Percentiles rank a stretch among this genome's conserved stretches.
phyloP scores from a whole-genome alignment of 257 asterid species.

The Cordia subcordata region DNA sequence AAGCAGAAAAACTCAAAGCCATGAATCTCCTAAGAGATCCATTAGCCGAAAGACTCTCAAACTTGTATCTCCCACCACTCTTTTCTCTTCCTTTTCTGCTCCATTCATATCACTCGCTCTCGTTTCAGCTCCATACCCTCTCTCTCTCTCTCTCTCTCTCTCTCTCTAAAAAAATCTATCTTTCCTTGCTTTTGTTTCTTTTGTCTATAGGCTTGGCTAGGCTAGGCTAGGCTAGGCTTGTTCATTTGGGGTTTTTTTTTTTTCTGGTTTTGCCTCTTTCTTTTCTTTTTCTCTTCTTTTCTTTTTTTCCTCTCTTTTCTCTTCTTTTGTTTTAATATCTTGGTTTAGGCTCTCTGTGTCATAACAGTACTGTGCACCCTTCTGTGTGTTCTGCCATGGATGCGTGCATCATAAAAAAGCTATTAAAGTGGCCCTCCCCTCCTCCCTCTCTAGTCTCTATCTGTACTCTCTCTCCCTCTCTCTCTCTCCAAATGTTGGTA shows the following conservation, averaged over 20 bases:
- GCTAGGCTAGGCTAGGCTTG: not conserved
- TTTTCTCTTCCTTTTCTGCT: constrained; percentile 22
- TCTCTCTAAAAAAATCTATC: not conserved
- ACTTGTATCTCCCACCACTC: constrained; percentile 16
- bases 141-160: constrained; percentile 3
- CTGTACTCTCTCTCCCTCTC: constrained; percentile 1
- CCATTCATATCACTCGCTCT: constrained; percentile 14
- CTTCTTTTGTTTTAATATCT: not conserved
- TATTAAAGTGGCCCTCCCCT: constrained; percentile 30
- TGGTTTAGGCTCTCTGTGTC: constrained; percentile 10
- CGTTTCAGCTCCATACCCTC: constrained; percentile 18
- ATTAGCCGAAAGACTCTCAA: constrained; percentile 15
- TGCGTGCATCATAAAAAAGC: constrained; percentile 42
- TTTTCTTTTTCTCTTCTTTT: not conserved
- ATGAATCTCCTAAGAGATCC: constrained; percentile 20
- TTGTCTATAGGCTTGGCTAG: not conserved
- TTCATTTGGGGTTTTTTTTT: not conserved
- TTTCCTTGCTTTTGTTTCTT: not conserved
- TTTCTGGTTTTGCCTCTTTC: not conserved
- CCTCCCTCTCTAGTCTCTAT: constrained; percentile 7
- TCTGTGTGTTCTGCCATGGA: constrained; percentile 41
- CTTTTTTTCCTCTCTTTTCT: not conserved
- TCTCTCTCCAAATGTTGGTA: not conserved
- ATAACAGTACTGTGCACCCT: constrained; percentile 30
- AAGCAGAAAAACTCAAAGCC: constrained; percentile 2